A percentile compares a stretch with the other conserved stretches of the same genome.
Evolutionary conservation across 495 filamentous ascomycete genomes (phyloP).

Genomic region (Hyaloscypha bicolor): DNA sequence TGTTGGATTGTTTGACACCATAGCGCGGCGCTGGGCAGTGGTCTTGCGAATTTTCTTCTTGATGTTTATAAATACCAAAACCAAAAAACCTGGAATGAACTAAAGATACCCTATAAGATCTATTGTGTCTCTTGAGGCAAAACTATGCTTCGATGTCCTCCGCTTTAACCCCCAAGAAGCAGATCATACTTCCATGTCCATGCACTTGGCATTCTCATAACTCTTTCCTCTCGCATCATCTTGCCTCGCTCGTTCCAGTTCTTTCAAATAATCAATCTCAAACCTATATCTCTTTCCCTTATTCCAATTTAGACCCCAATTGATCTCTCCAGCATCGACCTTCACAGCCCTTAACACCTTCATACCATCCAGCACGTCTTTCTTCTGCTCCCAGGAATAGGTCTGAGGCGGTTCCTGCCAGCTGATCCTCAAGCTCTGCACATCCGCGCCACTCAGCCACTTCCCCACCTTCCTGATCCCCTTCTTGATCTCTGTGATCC

Average conservation of each 20-base stretch:
- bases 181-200: not conserved
- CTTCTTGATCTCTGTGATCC: conserved; percentile 27
- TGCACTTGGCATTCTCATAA: not conserved
- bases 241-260: conserved; percentile 18
- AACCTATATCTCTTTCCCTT: conserved; percentile 26
- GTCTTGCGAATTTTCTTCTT: conserved; percentile 5
- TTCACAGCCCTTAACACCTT: conserved; percentile 16
- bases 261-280: conserved; percentile 24
- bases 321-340: conserved; percentile 26
- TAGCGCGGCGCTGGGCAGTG: conserved; percentile 34
- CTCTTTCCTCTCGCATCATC: not conserved
- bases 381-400: conserved; percentile 28
- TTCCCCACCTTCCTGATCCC: conserved; percentile 27
- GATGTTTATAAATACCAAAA: conserved; percentile 9
- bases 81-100: not conserved
- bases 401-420: conserved; percentile 30
- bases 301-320: conserved; percentile 32
- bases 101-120: not conserved
- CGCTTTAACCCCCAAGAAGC: not conserved
- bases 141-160: not conserved
- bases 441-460: conserved; percentile 24
- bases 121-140: not conserved
- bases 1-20: conserved; percentile 23
- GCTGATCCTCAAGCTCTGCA: conserved; percentile 19
- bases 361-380: conserved; percentile 25